Percentiles rank a stretch among this genome's conserved stretches.
Conservation (phyloP, 2,329 filamentous ascomycete species). For the Pseudogymnoascus sp. region DNA sequence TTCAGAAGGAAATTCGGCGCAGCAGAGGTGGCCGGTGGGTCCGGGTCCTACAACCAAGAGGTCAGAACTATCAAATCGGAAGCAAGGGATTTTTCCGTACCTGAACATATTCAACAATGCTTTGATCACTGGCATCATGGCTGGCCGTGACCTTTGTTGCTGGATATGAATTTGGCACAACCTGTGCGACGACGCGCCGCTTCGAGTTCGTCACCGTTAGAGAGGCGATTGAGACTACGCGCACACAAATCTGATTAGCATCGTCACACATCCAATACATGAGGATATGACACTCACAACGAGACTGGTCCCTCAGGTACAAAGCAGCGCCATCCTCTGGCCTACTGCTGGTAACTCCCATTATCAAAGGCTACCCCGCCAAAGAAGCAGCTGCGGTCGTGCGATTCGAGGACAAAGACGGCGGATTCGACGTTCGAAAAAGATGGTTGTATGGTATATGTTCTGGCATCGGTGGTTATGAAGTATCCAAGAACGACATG, state of each 20-base stretch:
- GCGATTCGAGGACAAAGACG: not conserved
- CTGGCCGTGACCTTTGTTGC: slow-evolving; percentile 67
- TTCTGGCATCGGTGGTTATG: slow-evolving; percentile 6
- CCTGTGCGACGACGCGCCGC: slow-evolving; percentile 65
- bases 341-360: slow-evolving; percentile 89
- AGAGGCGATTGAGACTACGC: slow-evolving; percentile 74
- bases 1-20: slow-evolving; percentile 74
- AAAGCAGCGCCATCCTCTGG: slow-evolving; percentile 73
- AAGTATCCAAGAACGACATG: slow-evolving; percentile 5
- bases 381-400: slow-evolving; percentile 12
- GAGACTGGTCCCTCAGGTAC: slow-evolving; percentile 83
- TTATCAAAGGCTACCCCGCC: slow-evolving; percentile 37
- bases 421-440: not conserved
- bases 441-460: not conserved
- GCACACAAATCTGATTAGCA: slow-evolving; percentile 10
- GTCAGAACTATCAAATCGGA: not conserved
- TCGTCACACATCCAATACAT: not conserved
- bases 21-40: slow-evolving; percentile 41
- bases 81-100: slow-evolving; percentile 40
- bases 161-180: slow-evolving; percentile 81
- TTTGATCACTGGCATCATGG: slow-evolving; percentile 63
- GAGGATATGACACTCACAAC: slow-evolving; percentile 56
- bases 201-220: slow-evolving; percentile 73
- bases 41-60: slow-evolving; percentile 58
- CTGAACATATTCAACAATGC: slow-evolving; percentile 84